A percentile compares a stretch with the other conserved stretches of the same genome.
These are phyloP conservation scores for Fagopyrum esculentum DNA, from an alignment of 148 eudicot genomes.

Conservation along the genomic window DNA sequence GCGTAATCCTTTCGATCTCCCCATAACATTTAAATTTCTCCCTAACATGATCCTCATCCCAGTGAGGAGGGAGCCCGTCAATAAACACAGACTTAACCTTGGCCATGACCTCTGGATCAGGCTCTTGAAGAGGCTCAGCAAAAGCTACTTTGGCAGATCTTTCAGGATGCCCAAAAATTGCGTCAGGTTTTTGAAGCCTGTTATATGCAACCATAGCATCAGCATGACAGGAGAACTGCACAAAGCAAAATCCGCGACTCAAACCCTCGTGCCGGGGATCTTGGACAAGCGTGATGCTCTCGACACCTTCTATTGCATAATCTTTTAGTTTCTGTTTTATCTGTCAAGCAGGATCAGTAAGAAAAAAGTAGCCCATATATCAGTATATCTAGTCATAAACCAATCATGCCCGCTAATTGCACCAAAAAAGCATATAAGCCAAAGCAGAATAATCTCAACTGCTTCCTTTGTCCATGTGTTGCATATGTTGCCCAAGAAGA, in stretches of 20 bases:
- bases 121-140: conserved; percentile 86
- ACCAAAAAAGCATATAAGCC: background rate
- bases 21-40: conserved; percentile 58
- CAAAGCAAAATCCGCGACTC: conserved; percentile 83
- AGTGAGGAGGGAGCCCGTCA: conserved; percentile 75
- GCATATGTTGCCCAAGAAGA: conserved; percentile 82
- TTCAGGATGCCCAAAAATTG: conserved; percentile 70
- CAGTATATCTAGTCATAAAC: background rate
- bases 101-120: conserved; percentile 85
- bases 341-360: conserved; percentile 30
- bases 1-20: conserved; percentile 57
- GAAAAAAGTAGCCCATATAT: background rate
- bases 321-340: conserved; percentile 66
- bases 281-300: conserved; percentile 59
- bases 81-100: conserved; percentile 84
- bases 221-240: conserved; percentile 75
- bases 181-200: conserved; percentile 88
- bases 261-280: conserved; percentile 73
- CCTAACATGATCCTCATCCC: conserved; percentile 80
- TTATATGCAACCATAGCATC: conserved; percentile 85
- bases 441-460: conserved; percentile 28
- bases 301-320: conserved; percentile 57
- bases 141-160: conserved; percentile 85
- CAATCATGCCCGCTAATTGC: background rate
- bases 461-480: conserved; percentile 94